Base-by-base conservation (phyloP, 805 yeast species). In the Wickerhamiella occidentalis region DNA sequence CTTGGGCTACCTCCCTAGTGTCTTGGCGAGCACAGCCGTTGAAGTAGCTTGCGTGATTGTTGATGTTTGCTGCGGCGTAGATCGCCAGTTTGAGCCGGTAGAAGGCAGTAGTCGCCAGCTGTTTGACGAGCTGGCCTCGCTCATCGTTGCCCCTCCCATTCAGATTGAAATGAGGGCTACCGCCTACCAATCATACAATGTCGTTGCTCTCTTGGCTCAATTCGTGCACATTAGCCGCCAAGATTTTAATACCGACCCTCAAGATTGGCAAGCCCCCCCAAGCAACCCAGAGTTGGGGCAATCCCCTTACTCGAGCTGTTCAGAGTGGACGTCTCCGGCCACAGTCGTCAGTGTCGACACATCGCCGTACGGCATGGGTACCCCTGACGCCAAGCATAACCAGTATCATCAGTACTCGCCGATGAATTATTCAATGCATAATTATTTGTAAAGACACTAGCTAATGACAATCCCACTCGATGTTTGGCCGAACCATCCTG, bases 11-110 rank as follows among this genome's bases (percentile, higher is more conserved):
- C 28, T 56, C 5, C 56, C 70, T 1, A 56, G 66, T 5, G 57
- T 55, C 13, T 50, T 69, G 13, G 70, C 71, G 9, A 52, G 62
- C 5, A 56, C 65, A 2, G 68, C 72, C 11, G 62, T 61, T 29
- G 57, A 59, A 25, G 59, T 68, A 17, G 60, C 70, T n/a, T 56
- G 57, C 21, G 47, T 52, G 13, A 53, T 60, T 22, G 43, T 55
- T 33, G 60, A 57, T 44, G 50, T 55, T 2, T 42, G 50, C 3
- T 54, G 56, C 15, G 45, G 50, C 15, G 53, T 51, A 9, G 33
- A 45, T 2, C 56, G 58, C 49, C 55, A 55, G n/a, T 45, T 45
- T 7, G 40, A 50, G 6, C 51, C 54, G 8, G 48, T 35, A 30
- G 52, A 56, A 6, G 40, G 29, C 29, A 19, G 28, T 25, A 35